A percentile compares a stretch with the other conserved stretches of the same genome.
These are phyloP conservation scores for Dictyostelium citrinum DNA, from an alignment of 78 protist genomes.

Conservation along the genomic window DNA sequence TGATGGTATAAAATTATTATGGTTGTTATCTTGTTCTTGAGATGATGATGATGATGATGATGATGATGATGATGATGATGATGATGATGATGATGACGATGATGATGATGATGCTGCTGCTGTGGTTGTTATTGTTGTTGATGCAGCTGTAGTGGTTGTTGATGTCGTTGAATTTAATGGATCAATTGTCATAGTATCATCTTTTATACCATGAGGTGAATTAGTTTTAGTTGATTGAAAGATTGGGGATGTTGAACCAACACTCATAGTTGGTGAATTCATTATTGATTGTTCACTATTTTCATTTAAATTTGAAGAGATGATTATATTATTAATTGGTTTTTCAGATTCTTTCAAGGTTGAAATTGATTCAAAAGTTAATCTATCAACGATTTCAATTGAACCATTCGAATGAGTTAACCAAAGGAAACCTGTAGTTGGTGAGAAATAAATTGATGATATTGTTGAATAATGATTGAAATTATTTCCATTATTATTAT, in stretches of 20 bases:
- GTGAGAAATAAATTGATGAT: constrained; percentile 31
- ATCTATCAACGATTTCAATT: constrained; percentile 37
- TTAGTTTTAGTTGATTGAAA: not conserved
- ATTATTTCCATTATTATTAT: not conserved
- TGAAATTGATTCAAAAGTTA: constrained; percentile 17
- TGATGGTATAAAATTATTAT: not conserved
- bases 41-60: not conserved
- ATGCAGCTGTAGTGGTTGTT: not conserved
- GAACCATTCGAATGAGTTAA: constrained; percentile 20
- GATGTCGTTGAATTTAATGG: not conserved
- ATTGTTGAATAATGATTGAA: constrained; percentile 1
- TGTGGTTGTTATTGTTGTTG: not conserved
- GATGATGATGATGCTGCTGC: not conserved
- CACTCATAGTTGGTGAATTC: not conserved
- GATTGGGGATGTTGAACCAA: not conserved
- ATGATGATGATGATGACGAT: not conserved
- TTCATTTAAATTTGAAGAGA: not conserved
- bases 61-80: not conserved
- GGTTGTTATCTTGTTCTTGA: not conserved
- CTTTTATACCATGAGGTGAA: not conserved
- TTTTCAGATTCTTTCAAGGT: not conserved
- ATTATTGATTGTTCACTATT: not conserved
- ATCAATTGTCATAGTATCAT: not conserved
- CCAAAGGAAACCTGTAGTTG: constrained; percentile 39
- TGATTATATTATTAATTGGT: not conserved